Conservation (phyloP, 805 yeast genomes). For the Zygosaccharomyces kombuchaensis region DNA sequence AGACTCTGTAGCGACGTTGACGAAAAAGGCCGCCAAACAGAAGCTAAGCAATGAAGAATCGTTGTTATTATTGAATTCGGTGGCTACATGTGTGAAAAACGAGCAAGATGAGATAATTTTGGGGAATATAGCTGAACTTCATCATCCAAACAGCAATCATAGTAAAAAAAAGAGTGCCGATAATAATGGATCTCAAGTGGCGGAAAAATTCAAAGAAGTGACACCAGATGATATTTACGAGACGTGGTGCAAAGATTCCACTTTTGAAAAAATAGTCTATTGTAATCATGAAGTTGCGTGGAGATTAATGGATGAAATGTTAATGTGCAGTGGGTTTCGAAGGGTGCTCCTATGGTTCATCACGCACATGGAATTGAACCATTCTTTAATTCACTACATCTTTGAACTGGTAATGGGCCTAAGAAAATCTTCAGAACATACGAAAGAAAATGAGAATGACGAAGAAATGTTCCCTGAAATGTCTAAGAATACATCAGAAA, state of each 20-base stretch:
- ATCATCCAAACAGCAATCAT: conserved; percentile 9
- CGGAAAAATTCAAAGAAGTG: conserved; percentile 15
- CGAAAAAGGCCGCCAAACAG: conserved; percentile 18
- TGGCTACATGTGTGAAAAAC: conserved; percentile 49
- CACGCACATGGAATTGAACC: conserved; percentile 56
- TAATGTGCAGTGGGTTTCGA: conserved; percentile 64
- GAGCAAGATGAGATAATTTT: conserved; percentile 38
- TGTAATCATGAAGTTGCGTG: conserved; percentile 51
- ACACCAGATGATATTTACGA: conserved; percentile 52
- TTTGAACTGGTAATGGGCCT: conserved; percentile 54
- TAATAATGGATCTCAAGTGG: conserved; percentile 17
- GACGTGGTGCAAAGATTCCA: conserved; percentile 40
- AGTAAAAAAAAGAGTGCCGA: conserved; percentile 25
- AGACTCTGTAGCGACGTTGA: conserved; percentile 15
- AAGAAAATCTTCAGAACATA: conserved; percentile 29
- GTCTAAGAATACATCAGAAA: conserved; percentile 7
- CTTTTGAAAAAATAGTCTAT: conserved; percentile 49
- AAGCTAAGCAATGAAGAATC: conserved; percentile 19
- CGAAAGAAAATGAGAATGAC: conserved; percentile 6
- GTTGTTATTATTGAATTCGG: conserved; percentile 31
- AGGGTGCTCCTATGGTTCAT: conserved; percentile 63
- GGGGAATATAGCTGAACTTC: conserved; percentile 12
- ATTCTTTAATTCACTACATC: conserved; percentile 55
- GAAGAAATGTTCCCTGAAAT: conserved; percentile 12
- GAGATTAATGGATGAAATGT: conserved; percentile 61